phyloP scores from a whole-genome alignment of 768 basidiomycete genomes.

The Collybia sordida region DNA sequence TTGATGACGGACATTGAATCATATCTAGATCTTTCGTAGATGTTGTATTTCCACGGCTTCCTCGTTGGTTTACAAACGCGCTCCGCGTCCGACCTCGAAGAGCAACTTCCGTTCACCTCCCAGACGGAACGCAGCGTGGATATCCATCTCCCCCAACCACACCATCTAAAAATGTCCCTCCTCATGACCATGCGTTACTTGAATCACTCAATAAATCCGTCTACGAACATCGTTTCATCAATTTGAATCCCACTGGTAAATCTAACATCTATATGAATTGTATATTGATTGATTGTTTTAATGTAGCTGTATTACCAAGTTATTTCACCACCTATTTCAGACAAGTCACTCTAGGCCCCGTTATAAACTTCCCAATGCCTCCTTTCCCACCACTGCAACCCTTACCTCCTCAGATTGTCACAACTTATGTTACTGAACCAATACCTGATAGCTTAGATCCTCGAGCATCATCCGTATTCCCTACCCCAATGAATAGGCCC shows the following conservation, averaged over 20 bases:
- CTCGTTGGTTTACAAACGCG: slow-evolving; percentile 76
- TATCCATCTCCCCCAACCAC: slow-evolving; percentile 33
- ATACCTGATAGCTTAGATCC: slow-evolving; percentile 32
- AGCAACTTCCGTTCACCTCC: slow-evolving; percentile 48
- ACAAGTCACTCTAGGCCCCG: slow-evolving; percentile 60
- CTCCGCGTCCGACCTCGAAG: slow-evolving; percentile 53
- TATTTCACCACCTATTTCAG: slow-evolving; percentile 74
- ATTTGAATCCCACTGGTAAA: slow-evolving; percentile 66
- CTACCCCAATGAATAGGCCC: slow-evolving; percentile 35
- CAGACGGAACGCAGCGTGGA: slow-evolving; percentile 42
- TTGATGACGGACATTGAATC: background rate
- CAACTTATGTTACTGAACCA: slow-evolving; percentile 36
- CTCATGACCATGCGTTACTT: slow-evolving; percentile 69
- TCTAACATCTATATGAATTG: slow-evolving; percentile 5
- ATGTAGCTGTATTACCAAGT: slow-evolving; percentile 60
- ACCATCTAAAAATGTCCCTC: slow-evolving; percentile 28
- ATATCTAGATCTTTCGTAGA: slow-evolving; percentile 37
- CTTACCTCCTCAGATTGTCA: slow-evolving; percentile 43
- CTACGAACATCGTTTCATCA: slow-evolving; percentile 72
- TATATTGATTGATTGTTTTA: background rate
- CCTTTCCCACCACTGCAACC: slow-evolving; percentile 64
- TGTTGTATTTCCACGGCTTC: slow-evolving; percentile 72
- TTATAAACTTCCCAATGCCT: slow-evolving; percentile 68
- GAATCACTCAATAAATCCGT: slow-evolving; percentile 67
- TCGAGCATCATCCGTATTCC: slow-evolving; percentile 34